Base-by-base conservation (phyloP, 1,284 basidiomycete species). In the Cryptococcus floricola region DNA sequence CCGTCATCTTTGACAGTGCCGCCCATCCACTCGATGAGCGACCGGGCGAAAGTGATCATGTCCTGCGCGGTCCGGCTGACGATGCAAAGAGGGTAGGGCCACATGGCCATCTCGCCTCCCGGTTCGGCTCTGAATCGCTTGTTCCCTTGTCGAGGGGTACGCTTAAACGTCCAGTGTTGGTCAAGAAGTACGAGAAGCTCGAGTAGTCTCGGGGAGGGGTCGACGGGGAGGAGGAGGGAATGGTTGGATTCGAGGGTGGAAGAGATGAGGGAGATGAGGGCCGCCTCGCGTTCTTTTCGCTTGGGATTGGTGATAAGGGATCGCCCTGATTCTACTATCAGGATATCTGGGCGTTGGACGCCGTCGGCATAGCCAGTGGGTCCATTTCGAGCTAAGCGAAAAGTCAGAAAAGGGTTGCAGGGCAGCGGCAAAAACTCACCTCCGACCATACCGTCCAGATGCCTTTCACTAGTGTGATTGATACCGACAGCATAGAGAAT, bases 21-120 rank as follows among this genome's bases (percentile, higher is more conserved):
- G 14, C 94, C 92, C 67, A 98, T 86, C 94, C 95, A 98, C 74
- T 98, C 96, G 84, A 98, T 95, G 86, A 98, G 89, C 80, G 91
- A 95, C 54, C 93, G 81, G 16, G 96, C 91, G 67, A 95, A 93
- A 2, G 90, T 89, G 39, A 98, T 79, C 85, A 98, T 95, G 75
- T 98, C 95, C 61, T 87, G 85, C 2, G 89, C 93, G 1, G 91
- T 95, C 37, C 87, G 83, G 57, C 89, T 91, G 45, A 98, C 83
- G 18, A 99, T 83, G 71, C 95, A 98, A 34, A 99, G 88, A 0
- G 95, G 94, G 59, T 78, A 81, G 43, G 64, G 66, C 77, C 77
- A 78, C 25, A 49, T 28, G 7, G 31, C 31, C 10, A 6, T 34
- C 18, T 56, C 52, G 31, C 27, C 50, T 10, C 39, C 25, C 23